Evolutionary conservation across 352 stramenopile genomes (phyloP), one percentile per base, ranked within the genome.

Genomic region (Phytophthora sp.): DNA sequence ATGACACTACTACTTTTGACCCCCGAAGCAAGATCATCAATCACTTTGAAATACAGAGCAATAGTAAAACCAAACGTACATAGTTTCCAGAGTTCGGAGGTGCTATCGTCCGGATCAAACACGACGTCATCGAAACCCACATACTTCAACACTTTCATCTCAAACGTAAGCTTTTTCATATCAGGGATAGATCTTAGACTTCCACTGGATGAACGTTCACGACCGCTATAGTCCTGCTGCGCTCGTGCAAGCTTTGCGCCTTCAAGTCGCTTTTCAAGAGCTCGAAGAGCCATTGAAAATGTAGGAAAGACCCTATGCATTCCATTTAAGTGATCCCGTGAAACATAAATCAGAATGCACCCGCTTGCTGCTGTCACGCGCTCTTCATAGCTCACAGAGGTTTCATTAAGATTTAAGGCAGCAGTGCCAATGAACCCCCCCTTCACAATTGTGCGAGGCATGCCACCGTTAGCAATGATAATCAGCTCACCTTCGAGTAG

Each of bases 281-380:
- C 61, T 54, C 85, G 84, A 20, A 88, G 58, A 1, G 80, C 77
- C 80, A 88, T 89, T 1, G 76, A 88, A 31, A 88, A 62, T 1
- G 74, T 87, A 0, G 78, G 74, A 24, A 90, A 88, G 0, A 79
- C 74, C 23, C 82, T 74, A 48, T 92, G 80, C 76, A 89, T 87
- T 0, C 67, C 54, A 6, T 83, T 57, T 0, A 89, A 45, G 28
- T 88, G 72, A 2, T 90, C 74, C 1, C 78, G 78, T 0, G 76
- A 79, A 1, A 90, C 27, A 41, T 77, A 87, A 2, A 89, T 49
- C 27, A 89, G 60, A 30, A 91, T 77, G 26, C 79, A 86, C 4
- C 80, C 80, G 27, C 70, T 88, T 39, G 77, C 76, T 5, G 80
- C 74, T 8, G 80, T 88, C 55, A 89, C 69, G 12, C 77, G 71